Evolutionary conservation across 176 grass and related monocot genomes (phyloP).

Genomic region (Oryza meyeriana): DNA sequence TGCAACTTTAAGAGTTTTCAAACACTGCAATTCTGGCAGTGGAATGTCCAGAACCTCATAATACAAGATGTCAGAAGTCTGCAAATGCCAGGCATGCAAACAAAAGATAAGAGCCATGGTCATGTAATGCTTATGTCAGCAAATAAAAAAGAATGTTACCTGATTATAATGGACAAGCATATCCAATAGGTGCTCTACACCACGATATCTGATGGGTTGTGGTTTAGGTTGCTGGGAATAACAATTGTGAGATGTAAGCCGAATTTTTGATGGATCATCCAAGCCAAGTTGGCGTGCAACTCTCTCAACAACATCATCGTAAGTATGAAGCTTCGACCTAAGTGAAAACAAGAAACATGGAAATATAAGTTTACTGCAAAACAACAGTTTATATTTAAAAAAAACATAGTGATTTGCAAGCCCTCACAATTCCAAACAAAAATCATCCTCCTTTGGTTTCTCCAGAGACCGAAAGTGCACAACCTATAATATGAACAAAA

Average conservation of each 20-base stretch:
- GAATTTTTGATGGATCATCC: constrained; percentile 90
- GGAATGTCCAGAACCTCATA: constrained; percentile 97
- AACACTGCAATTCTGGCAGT: constrained; percentile 91
- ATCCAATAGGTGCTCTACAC: constrained; percentile 82
- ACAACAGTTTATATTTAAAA: not conserved
- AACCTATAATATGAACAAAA: constrained; percentile 48
- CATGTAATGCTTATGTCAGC: not conserved
- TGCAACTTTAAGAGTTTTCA: constrained; percentile 98
- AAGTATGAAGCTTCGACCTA: constrained; percentile 89
- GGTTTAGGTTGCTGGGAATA: constrained; percentile 99
- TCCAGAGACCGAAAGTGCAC: constrained; percentile 89
- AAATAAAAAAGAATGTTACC: constrained; percentile 40
- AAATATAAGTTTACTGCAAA: constrained; percentile 14
- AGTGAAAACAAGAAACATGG: constrained; percentile 27
- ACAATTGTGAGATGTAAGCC: constrained; percentile 97
- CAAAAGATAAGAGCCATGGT: not conserved
- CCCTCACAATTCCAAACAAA: constrained; percentile 89
- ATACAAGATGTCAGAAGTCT: constrained; percentile 98
- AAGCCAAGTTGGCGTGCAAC: constrained; percentile 71
- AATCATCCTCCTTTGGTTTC: constrained; percentile 95
- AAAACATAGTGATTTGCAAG: not conserved
- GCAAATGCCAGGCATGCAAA: constrained; percentile 24
- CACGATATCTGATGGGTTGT: constrained; percentile 85
- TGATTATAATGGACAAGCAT: constrained; percentile 98
- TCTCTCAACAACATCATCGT: constrained; percentile 95